Evolutionary conservation across 73 alveolate species (phyloP).

Genomic region (Breviolum minutum): DNA sequence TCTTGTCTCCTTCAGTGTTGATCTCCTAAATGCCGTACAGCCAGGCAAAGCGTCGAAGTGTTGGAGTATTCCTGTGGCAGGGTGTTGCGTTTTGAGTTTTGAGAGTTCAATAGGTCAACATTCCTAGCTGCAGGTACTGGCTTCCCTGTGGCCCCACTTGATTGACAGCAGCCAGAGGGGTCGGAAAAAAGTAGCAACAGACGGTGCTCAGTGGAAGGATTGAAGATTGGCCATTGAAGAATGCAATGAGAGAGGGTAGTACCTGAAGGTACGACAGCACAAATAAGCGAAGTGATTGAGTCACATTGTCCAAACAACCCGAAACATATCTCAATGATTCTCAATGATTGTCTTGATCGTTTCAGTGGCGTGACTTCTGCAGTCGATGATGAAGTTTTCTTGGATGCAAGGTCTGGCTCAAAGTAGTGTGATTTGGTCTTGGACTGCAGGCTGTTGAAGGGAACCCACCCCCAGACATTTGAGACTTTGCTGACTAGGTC

Average conservation of each 20-base stretch:
- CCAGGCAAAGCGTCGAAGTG: not conserved
- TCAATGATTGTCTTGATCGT: not conserved
- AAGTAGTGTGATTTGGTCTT: too few relatives aligned
- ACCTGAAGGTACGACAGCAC: too few relatives aligned
- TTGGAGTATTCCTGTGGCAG: not conserved
- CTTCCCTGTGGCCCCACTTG: slow-evolving; percentile 33
- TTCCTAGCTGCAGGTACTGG: not conserved
- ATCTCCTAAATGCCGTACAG: slow-evolving; percentile 55
- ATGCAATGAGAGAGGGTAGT: not conserved
- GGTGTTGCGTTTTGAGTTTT: not conserved
- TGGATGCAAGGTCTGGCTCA: too few relatives aligned
- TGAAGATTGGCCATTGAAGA: not conserved
- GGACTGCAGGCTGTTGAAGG: too few relatives aligned
- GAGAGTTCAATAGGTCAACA: not conserved
- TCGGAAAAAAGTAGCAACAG: not conserved
- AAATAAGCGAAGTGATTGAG: too few relatives aligned
- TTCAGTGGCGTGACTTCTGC: too few relatives aligned
- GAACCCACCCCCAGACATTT: too few relatives aligned
- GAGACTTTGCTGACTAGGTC: too few relatives aligned
- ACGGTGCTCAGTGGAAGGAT: not conserved
- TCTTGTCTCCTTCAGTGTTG: not conserved
- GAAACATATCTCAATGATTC: not conserved
- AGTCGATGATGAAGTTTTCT: too few relatives aligned
- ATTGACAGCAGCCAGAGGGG: not conserved
- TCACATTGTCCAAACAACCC: not conserved